Conservation (phyloP, 345 rosid genomes). For the Eucalyptus polyanthemos region DNA sequence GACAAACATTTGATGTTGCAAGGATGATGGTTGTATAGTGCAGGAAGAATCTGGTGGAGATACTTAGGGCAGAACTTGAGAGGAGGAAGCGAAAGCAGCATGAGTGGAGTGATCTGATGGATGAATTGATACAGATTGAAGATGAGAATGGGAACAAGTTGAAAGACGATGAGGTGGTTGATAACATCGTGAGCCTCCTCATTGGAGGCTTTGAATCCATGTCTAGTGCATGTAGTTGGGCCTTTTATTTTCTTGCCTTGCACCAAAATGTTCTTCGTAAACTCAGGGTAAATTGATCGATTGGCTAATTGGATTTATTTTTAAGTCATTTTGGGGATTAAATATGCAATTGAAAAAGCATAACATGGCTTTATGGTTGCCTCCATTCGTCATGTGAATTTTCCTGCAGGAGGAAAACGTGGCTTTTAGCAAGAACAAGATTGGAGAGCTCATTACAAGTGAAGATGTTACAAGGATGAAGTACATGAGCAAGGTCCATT, state of each 20-base stretch:
- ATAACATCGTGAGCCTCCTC: slow-evolving; percentile 16
- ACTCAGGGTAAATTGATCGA: neutral
- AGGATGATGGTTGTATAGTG: neutral
- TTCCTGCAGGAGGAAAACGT: slow-evolving; percentile 16
- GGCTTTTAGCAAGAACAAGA: slow-evolving; percentile 1
- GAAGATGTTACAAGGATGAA: slow-evolving; percentile 18
- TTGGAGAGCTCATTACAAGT: slow-evolving; percentile 8
- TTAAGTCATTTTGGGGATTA: neutral
- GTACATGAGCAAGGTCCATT: slow-evolving; percentile 9
- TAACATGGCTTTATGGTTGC: neutral
- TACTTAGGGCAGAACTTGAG: slow-evolving; percentile 7
- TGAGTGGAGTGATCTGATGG: slow-evolving; percentile 14
- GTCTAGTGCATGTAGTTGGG: slow-evolving; percentile 8
- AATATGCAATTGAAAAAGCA: neutral
- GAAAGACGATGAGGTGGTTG: slow-evolving; percentile 15
- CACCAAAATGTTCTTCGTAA: slow-evolving; percentile 3
- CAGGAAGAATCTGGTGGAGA: slow-evolving; percentile 7
- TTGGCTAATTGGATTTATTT: neutral
- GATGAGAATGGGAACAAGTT: slow-evolving; percentile 16
- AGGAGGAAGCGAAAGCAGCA: slow-evolving; percentile 2
- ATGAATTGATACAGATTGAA: slow-evolving; percentile 17
- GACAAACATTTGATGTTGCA: no score
- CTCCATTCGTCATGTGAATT: neutral
- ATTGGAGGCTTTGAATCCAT: slow-evolving; percentile 16
- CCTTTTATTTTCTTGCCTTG: slow-evolving; percentile 19